Conservation (phyloP, 139 green algal genomes). For the Chloropicon primus region DNA sequence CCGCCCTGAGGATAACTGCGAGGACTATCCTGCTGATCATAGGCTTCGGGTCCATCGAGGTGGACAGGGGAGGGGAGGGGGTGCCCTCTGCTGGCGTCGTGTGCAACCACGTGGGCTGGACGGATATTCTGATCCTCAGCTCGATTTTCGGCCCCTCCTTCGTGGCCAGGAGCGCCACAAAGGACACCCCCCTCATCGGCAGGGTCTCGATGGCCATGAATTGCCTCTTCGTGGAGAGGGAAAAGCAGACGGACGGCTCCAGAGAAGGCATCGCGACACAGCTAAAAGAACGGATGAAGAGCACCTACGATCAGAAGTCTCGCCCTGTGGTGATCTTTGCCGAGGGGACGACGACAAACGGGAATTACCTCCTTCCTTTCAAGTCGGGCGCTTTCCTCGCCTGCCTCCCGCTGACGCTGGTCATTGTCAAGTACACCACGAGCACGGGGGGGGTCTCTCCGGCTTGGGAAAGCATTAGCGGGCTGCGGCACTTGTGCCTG, state of each 20-base stretch:
- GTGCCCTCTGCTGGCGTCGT: constrained; percentile 27
- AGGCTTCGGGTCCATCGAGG: constrained; percentile 51
- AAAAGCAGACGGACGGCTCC: constrained; percentile 23
- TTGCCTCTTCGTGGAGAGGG: constrained; percentile 72
- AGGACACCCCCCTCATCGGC: constrained; percentile 48
- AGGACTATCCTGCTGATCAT: constrained; percentile 34
- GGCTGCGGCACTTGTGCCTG: constrained; percentile 52
- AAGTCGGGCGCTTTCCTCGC: constrained; percentile 80
- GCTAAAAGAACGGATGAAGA: neutral
- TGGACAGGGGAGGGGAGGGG: neutral
- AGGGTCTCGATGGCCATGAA: constrained; percentile 58
- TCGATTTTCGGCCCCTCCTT: constrained; percentile 56
- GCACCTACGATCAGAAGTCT: neutral
- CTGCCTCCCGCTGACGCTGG: constrained; percentile 60
- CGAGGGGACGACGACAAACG: constrained; percentile 87
- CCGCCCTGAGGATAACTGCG: neutral
- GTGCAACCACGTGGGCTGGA: constrained; percentile 65
- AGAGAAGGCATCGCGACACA: neutral
- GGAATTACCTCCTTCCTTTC: constrained; percentile 73
- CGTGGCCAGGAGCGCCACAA: constrained; percentile 48
- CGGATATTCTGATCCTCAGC: constrained; percentile 80
- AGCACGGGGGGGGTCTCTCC: constrained; percentile 43
- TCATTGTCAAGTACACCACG: constrained; percentile 54
- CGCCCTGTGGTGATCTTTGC: constrained; percentile 48
- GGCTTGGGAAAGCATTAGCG: constrained; percentile 64